A percentile compares a stretch with the other conserved stretches of the same genome.
Evolutionary conservation across 2,329 filamentous ascomycete species (phyloP).

Genomic region (Ophiostoma ulmi): DNA sequence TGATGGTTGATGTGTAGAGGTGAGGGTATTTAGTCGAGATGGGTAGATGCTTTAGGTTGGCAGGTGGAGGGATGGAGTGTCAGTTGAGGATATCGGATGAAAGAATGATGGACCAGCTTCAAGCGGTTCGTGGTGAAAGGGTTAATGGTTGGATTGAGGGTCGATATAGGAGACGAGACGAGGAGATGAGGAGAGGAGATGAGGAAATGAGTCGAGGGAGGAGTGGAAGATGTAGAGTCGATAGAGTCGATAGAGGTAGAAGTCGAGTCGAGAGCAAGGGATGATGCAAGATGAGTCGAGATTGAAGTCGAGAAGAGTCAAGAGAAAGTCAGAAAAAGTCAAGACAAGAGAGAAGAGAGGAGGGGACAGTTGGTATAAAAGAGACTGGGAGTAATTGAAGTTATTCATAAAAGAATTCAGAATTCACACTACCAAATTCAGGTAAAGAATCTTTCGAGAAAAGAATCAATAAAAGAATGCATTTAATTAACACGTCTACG

Average conservation of each 20-base stretch:
- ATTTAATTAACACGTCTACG: conserved; percentile 13
- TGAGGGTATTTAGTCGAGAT: neutral
- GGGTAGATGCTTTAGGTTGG: neutral
- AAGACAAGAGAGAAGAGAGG: neutral
- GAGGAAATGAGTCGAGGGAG: neutral
- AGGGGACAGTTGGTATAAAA: conserved; percentile 1
- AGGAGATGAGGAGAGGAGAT: neutral
- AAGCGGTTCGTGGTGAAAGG: neutral
- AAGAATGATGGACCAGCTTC: neutral
- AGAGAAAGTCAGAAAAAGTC: neutral
- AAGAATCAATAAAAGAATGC: neutral
- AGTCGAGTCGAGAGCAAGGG: neutral
- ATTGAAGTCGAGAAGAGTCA: neutral
- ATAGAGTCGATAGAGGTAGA: neutral
- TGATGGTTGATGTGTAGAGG: neutral
- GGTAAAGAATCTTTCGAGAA: neutral
- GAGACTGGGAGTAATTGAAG: neutral
- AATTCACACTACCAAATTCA: neutral
- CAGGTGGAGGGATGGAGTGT: neutral
- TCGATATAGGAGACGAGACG: neutral
- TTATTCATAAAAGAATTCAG: neutral
- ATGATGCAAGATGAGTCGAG: neutral
- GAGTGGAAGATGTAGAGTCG: neutral
- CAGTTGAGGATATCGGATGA: neutral
- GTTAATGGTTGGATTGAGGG: neutral